Conservation (phyloP, 257 asterid genomes). For the Solanum chmielewskii region DNA sequence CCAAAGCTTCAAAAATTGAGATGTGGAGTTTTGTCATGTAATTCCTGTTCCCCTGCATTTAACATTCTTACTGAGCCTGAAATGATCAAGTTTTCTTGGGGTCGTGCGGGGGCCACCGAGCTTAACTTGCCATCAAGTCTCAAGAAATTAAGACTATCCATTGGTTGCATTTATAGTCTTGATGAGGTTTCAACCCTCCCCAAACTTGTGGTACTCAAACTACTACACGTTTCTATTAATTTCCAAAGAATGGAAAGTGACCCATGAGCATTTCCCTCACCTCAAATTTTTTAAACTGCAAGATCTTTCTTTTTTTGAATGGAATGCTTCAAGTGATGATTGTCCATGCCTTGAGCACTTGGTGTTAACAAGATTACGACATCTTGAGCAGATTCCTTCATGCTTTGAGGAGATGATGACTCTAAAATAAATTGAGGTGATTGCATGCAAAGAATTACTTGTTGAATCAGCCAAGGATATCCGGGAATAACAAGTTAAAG, state of each 20-base stretch:
- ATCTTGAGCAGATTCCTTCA: background rate
- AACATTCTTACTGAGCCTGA: background rate
- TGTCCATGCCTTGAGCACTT: background rate
- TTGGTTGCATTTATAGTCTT: fast-evolving
- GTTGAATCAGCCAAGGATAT: background rate
- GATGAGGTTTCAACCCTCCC: background rate
- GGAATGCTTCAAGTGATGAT: background rate
- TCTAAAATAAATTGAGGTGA: background rate
- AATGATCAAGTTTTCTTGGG: background rate
- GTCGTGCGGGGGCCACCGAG: fast-evolving
- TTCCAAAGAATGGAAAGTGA: background rate
- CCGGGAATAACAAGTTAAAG: background rate
- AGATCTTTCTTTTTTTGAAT: background rate
- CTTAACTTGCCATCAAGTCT: background rate
- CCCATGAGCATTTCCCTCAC: background rate
- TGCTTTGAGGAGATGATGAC: background rate
- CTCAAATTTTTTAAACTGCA: background rate
- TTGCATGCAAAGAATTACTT: background rate
- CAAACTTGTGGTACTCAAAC: background rate
- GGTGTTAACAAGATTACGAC: background rate
- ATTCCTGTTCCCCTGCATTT: background rate
- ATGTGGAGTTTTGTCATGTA: background rate
- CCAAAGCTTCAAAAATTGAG: background rate
- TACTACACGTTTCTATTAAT: background rate
- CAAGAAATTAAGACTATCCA: background rate